Base-by-base conservation (phyloP, 2,329 filamentous ascomycete species). In the Epichloe elymi region DNA sequence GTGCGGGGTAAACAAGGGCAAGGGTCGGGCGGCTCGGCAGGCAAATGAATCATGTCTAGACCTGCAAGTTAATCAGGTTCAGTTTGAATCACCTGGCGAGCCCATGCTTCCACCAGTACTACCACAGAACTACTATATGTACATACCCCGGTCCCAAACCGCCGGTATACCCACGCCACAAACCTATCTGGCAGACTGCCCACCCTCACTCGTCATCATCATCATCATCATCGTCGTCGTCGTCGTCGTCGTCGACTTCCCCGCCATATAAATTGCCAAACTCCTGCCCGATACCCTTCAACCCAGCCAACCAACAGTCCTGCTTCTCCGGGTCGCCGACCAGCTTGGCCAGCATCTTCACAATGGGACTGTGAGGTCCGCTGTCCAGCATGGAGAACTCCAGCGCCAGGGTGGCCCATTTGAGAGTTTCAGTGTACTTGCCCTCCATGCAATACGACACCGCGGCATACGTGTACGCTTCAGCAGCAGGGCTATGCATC, bases 381-480 rank as follows among this genome's bases (percentile, higher is more conserved):
- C 53, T 26, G 4, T 52, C 45, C 15, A 60, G 26, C 20, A 70
- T 54, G 14, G 66, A 66, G 39, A 57, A 52, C 52, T 72, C 69
- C 45, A 71, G 51, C 8, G 67, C 69, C 44, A 69, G 53, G 1
- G 60, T 54, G 12, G 68, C 70, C 53, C 68, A 67, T 57, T 64
- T 65, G 35, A 62, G 61, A 15, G 70, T 67, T 26, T 58, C 49
- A 68, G 66, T 69, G 33, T 65, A 60, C 51, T 69, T 65, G 23
- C 70, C 70, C 5, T 58, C 59, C 6, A 63, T 65, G 56, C 67
- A 72, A 52, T 62, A 66, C 58, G 69, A 65, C 17, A 69, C 55
- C 38, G 70, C 69, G 19, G 69, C 66, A 35, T 65, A 59, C 42
- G 60, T 57, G 54, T 68, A 69, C 11, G 65, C 67, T 56, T 68